Evolutionary conservation across 306 rosid genomes (phyloP).

Genomic region (Castanea mollissima): DNA sequence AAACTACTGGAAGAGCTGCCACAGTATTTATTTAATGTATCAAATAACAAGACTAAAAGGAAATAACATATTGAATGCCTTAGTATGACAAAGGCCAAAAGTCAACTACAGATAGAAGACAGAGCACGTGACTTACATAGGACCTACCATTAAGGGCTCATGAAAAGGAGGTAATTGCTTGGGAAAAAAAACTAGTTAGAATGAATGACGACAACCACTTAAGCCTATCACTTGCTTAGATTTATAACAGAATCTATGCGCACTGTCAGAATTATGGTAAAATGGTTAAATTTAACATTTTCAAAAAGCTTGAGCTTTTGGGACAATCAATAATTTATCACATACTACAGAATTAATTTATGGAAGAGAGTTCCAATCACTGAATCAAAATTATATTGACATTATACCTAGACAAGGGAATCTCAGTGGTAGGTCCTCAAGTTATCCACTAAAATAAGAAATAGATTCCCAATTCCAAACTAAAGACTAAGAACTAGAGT

Average conservation of each 20-base stretch:
- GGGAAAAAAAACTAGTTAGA: neutral
- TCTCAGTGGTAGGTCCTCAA: conserved; percentile 1
- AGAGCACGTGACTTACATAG: neutral
- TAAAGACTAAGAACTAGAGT: conserved; percentile 1
- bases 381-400: conserved; percentile 12
- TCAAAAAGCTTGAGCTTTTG: too few species aligned
- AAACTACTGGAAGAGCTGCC: conserved; percentile 86
- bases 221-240: conserved; percentile 9
- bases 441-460: neutral
- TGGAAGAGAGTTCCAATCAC: neutral
- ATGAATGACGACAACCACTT: conserved; percentile 9
- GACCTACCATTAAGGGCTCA: neutral
- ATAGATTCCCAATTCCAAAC: neutral
- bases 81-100: conserved; percentile 5
- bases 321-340: too few species aligned
- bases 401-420: conserved; percentile 9
- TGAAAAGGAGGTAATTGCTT: neutral
- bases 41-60: conserved; percentile 19
- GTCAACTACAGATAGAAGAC: neutral
- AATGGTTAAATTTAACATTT: too few species aligned
- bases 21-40: conserved; percentile 23
- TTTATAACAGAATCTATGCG: neutral
- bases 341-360: neutral
- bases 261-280: neutral
- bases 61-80: neutral